Percentiles rank a stretch among this genome's conserved stretches.
phyloP scores from a whole-genome alignment of 768 basidiomycete species.

The Galerina sulciceps region DNA sequence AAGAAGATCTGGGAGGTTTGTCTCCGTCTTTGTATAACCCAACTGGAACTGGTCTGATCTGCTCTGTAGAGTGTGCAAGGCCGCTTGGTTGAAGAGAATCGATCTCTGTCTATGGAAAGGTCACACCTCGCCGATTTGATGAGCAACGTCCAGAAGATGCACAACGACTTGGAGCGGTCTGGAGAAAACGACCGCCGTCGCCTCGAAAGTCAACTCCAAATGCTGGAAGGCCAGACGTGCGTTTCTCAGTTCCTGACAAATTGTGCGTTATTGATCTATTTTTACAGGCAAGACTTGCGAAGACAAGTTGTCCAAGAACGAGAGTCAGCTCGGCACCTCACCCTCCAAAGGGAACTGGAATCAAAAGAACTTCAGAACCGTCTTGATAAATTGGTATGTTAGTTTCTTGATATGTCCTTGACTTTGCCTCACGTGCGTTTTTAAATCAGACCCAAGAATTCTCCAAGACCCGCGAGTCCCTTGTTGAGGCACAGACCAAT shows the following conservation, averaged over 20 bases:
- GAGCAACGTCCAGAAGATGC: slow-evolving; percentile 89
- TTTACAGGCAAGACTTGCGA: slow-evolving; percentile 71
- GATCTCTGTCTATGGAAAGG: slow-evolving; percentile 76
- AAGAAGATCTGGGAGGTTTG: slow-evolving; percentile 91
- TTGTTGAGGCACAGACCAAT: slow-evolving; percentile 77
- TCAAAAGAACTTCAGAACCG: slow-evolving; percentile 72
- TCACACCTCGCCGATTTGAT: slow-evolving; percentile 87
- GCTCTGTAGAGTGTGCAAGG: slow-evolving; percentile 69
- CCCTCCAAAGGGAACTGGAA: slow-evolving; percentile 83
- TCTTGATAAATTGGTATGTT: slow-evolving; percentile 71
- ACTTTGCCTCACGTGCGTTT: slow-evolving; percentile 15
- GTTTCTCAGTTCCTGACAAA: slow-evolving; percentile 23
- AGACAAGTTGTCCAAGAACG: slow-evolving; percentile 74
- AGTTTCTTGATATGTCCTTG: not conserved
- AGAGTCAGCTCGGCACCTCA: slow-evolving; percentile 72
- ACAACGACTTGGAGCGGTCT: slow-evolving; percentile 83
- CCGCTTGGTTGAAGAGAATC: slow-evolving; percentile 87
- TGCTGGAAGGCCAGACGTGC: slow-evolving; percentile 80
- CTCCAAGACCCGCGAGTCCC: slow-evolving; percentile 68
- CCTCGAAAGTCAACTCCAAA: slow-evolving; percentile 78
- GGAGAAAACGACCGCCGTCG: slow-evolving; percentile 83
- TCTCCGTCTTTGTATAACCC: not conserved
- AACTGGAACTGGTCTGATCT: not conserved
- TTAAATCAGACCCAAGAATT: slow-evolving; percentile 62
- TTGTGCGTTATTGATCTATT: not conserved